phyloP scores from a whole-genome alignment of 2,329 filamentous ascomycete genomes.

The Cladosporium sp. region DNA sequence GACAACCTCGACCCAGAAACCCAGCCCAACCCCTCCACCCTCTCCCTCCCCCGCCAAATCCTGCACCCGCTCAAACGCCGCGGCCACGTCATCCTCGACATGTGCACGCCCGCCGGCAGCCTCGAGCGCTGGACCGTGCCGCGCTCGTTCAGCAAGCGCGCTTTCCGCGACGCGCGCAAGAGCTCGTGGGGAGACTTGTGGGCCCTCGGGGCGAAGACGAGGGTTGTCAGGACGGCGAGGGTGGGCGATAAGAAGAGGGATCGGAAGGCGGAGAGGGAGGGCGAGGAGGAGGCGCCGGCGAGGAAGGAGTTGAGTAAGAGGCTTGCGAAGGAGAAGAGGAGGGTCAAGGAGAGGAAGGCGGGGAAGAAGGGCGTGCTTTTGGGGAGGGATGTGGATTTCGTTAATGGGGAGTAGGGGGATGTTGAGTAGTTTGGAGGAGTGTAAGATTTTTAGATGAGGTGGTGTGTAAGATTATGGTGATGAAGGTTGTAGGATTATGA shows the following conservation, averaged over 20 bases:
- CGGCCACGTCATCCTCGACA: slow-evolving; percentile 84
- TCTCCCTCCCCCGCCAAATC: slow-evolving; percentile 76
- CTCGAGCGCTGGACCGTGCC: slow-evolving; percentile 95
- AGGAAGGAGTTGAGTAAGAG: slow-evolving; percentile 23
- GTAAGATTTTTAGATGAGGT: background rate
- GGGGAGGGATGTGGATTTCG: slow-evolving; percentile 8
- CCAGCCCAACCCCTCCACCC: slow-evolving; percentile 43
- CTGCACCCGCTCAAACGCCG: slow-evolving; percentile 81
- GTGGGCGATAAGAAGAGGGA: slow-evolving; percentile 24
- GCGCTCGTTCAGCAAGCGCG: slow-evolving; percentile 74
- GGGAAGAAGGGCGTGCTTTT: slow-evolving; percentile 35
- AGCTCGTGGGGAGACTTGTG: slow-evolving; percentile 89
- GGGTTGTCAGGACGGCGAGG: slow-evolving; percentile 62
- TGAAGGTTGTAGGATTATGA: background rate
- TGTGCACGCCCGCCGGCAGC: slow-evolving; percentile 82
- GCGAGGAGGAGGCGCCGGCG: slow-evolving; percentile 24
- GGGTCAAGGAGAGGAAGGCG: slow-evolving; percentile 45
- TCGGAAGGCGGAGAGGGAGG: slow-evolving; percentile 24
- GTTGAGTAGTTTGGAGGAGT: background rate
- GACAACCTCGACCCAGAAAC: slow-evolving; percentile 46
- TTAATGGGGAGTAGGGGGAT: background rate
- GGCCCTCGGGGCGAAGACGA: slow-evolving; percentile 91
- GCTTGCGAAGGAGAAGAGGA: slow-evolving; percentile 27
- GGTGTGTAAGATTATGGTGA: background rate
- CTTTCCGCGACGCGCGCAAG: slow-evolving; percentile 92